phyloP scores from a whole-genome alignment of 2,329 filamentous ascomycete species.

The Beauveria scarabaeidicola region DNA sequence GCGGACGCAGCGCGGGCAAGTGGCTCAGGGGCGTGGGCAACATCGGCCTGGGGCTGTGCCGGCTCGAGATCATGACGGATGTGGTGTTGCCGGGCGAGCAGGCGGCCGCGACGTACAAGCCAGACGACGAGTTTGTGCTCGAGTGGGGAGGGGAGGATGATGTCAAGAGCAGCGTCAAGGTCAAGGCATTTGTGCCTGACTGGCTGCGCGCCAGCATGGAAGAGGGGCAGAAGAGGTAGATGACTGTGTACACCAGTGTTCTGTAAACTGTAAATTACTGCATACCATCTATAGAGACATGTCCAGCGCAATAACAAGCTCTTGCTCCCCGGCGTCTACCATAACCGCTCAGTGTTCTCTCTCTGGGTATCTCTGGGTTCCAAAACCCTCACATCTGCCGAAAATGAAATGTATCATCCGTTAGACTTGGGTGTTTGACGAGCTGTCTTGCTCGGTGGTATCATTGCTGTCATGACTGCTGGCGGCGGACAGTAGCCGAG shows the following conservation, averaged over 20 bases:
- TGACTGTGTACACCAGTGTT: background rate
- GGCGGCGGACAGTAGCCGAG: too few relatives aligned
- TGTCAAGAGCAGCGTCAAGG: constrained; percentile 33
- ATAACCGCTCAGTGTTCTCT: too few relatives aligned
- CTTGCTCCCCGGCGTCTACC: background rate
- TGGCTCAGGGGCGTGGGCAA: constrained; percentile 75
- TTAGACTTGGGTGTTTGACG: too few relatives aligned
- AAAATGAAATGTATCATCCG: too few relatives aligned
- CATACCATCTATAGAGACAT: background rate
- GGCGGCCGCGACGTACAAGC: constrained; percentile 52
- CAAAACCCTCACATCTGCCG: too few relatives aligned
- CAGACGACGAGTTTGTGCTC: constrained; percentile 54
- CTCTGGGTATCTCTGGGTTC: too few relatives aligned
- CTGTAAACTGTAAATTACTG: background rate
- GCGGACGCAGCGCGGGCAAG: constrained; percentile 68
- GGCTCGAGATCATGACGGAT: constrained; percentile 85
- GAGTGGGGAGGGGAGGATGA: constrained; percentile 39
- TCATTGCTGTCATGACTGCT: too few relatives aligned
- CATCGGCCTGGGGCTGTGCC: constrained; percentile 76
- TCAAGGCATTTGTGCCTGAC: constrained; percentile 76
- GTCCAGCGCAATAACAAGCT: background rate
- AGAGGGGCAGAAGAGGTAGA: constrained; percentile 13
- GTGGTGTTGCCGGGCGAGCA: constrained; percentile 61
- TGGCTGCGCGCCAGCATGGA: constrained; percentile 52
- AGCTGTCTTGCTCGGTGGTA: too few relatives aligned